Percentiles rank a stretch among this genome's conserved stretches.
Evolutionary conservation across 192 early-diverging fungal species (phyloP).

Genomic region (Linnemannia zychae): DNA sequence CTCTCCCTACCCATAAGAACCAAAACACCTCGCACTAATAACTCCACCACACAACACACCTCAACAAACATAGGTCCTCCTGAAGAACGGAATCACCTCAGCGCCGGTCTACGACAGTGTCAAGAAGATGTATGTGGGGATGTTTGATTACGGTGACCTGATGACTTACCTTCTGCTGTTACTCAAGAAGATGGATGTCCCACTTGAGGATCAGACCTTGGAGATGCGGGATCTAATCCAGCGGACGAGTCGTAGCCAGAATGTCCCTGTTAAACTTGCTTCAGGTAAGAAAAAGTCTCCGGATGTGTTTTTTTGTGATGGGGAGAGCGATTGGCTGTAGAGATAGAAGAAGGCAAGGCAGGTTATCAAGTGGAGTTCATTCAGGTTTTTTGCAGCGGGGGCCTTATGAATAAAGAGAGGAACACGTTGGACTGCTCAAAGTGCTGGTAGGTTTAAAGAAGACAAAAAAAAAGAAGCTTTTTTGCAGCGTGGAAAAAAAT

Average conservation of each 20-base stretch:
- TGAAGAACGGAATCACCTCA: constrained; percentile 82
- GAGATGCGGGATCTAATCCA: constrained; percentile 73
- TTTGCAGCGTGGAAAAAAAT: background rate
- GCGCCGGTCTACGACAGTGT: constrained; percentile 81
- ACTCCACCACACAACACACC: no score
- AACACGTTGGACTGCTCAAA: background rate
- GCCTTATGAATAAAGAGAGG: background rate
- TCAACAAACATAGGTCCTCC: constrained; percentile 69
- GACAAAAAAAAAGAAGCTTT: background rate
- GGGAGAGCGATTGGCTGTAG: no score
- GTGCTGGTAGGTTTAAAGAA: background rate
- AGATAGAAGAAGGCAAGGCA: no score
- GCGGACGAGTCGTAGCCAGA: constrained; percentile 60
- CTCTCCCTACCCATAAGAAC: no score
- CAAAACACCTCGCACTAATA: no score
- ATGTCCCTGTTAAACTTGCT: constrained; percentile 74
- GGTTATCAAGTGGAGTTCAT: background rate
- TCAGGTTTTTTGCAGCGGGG: background rate
- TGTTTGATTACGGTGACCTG: constrained; percentile 91
- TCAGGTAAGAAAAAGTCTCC: constrained; percentile 57
- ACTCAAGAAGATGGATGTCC: constrained; percentile 65
- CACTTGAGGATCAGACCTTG: constrained; percentile 56
- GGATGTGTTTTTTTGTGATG: no score
- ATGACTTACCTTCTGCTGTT: constrained; percentile 81
- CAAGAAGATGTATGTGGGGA: constrained; percentile 76